These are phyloP conservation scores for Saccharomycopsis hybrid DNA, from an alignment of 1,139 yeast species.

Conservation along the genomic window DNA sequence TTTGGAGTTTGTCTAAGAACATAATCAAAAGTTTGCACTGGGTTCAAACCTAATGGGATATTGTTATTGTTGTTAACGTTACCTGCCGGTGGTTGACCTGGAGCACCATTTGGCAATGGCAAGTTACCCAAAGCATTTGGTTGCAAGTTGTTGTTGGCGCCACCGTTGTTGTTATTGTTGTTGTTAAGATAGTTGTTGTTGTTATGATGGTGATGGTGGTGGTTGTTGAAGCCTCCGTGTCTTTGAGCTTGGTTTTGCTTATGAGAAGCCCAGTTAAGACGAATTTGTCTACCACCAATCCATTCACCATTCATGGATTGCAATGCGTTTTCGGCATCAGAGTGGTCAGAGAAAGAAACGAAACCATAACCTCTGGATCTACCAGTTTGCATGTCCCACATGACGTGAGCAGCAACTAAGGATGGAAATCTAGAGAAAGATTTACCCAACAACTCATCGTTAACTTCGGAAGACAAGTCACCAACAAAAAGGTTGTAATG, in stretches of 20 bases:
- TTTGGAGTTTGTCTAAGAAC: constrained; percentile 72
- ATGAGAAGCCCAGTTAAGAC: constrained; percentile 89
- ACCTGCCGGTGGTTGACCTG: constrained; percentile 18
- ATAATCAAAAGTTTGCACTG: constrained; percentile 54
- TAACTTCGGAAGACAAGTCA: constrained; percentile 75
- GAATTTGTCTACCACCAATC: constrained; percentile 67
- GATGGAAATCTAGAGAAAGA: constrained; percentile 59
- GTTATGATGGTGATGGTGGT: constrained; percentile 17
- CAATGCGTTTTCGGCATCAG: constrained; percentile 72
- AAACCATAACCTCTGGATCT: constrained; percentile 90
- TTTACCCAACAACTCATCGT: constrained; percentile 61
- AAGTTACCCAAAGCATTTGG: neutral
- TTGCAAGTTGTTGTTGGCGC: neutral
- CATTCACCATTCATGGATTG: constrained; percentile 68
- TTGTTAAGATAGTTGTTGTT: constrained; percentile 1
- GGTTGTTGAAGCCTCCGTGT: constrained; percentile 22
- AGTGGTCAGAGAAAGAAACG: constrained; percentile 63
- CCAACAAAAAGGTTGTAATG: constrained; percentile 80
- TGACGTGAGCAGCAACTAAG: constrained; percentile 79
- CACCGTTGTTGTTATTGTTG: constrained; percentile 16
- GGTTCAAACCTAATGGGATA: constrained; percentile 27
- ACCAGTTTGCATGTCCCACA: constrained; percentile 97
- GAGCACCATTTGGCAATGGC: constrained; percentile 6
- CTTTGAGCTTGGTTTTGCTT: constrained; percentile 36
- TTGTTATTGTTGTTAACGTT: constrained; percentile 14